Evolutionary conservation across 371 early-diverging fungal genomes (phyloP).

Genomic region (Umbelopsis sp.): DNA sequence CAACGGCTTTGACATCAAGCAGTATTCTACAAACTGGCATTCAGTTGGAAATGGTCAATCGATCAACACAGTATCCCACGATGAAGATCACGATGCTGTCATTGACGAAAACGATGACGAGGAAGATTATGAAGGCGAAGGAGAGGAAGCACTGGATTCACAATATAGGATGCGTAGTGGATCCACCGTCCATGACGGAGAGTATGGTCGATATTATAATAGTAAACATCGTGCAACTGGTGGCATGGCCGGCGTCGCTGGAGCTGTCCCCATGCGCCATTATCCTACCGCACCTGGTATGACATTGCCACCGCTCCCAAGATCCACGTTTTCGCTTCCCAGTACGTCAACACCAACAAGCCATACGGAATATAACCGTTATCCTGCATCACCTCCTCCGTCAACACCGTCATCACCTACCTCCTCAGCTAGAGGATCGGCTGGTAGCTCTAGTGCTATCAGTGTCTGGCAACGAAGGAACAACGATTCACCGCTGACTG

Average conservation of each 20-base stretch:
- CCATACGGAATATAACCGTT: slow-evolving; percentile 28
- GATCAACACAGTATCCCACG: slow-evolving; percentile 30
- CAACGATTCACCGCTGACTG: slow-evolving; percentile 30
- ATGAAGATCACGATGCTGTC: slow-evolving; percentile 37
- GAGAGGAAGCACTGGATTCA: not conserved
- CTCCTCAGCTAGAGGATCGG: slow-evolving; percentile 35
- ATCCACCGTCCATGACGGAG: not conserved
- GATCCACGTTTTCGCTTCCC: slow-evolving; percentile 23
- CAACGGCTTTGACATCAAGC: slow-evolving; percentile 25
- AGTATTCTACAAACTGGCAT: slow-evolving; percentile 8
- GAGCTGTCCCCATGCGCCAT: slow-evolving; percentile 16
- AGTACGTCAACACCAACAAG: slow-evolving; percentile 25
- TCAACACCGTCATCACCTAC: slow-evolving; percentile 56
- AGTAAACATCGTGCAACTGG: slow-evolving; percentile 14
- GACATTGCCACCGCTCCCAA: slow-evolving; percentile 55
- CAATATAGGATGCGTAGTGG: slow-evolving; percentile 8
- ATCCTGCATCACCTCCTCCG: slow-evolving; percentile 52
- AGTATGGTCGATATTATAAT: not conserved
- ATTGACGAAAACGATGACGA: slow-evolving; percentile 18
- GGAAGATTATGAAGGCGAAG: slow-evolving; percentile 3
- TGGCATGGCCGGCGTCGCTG: slow-evolving; percentile 12
- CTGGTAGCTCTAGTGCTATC: slow-evolving; percentile 24
- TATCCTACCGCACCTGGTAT: slow-evolving; percentile 30
- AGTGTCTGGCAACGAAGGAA: slow-evolving; percentile 35
- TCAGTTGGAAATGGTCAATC: not conserved